Base-by-base conservation (phyloP, 768 basidiomycete species). In the Psilocybe sp. region DNA sequence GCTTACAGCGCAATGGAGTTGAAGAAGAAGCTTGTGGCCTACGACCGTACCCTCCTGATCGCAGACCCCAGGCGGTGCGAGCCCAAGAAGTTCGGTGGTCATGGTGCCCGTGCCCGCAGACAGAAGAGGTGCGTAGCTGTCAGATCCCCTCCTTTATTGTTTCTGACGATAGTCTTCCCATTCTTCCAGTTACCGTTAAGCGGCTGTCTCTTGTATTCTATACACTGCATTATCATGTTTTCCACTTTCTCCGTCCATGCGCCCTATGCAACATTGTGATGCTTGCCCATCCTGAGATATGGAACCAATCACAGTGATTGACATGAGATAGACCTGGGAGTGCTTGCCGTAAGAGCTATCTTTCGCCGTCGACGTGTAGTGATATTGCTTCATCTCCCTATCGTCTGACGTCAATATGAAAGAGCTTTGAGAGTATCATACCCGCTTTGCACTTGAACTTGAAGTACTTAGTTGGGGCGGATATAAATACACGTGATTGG, bases 41-140 rank as follows among this genome's bases (percentile, higher is more conserved):
- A 98, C 71, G 97, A 99, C 78, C 80, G 89, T 59, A 84, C 89
- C 44, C 75, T 96, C 53, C 72, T 95, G 63, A 94, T 95, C 58
- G 89, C 93, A 49, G 93, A 96, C 69, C 93, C 92, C 58, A 85
- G 97, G 75, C 87, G 96, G 78, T 91, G 89, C 87, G 96, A 98
- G 72, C 96, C 96, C 62, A 98, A 98, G 86, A 97, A 96, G 77
- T 98, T 98, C 70, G 96, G 95, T 82, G 95, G 95, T 79, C 81
- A 79, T 70, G 95, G 95, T 85, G 95, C 95, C 59, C 92, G 95
- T 82, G 93, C 94, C 52, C 90, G 94, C 78, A 87, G 94, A 74
- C 95, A 97, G 80, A 97, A 96, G 82, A 91, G 87, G 92, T 93
- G 56, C 53, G 80, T 63, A 20, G 11, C 50, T 37, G 34, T 39